Evolutionary conservation across 1,284 basidiomycete genomes (phyloP).

Genomic region (Bondarzewia mesenterica): DNA sequence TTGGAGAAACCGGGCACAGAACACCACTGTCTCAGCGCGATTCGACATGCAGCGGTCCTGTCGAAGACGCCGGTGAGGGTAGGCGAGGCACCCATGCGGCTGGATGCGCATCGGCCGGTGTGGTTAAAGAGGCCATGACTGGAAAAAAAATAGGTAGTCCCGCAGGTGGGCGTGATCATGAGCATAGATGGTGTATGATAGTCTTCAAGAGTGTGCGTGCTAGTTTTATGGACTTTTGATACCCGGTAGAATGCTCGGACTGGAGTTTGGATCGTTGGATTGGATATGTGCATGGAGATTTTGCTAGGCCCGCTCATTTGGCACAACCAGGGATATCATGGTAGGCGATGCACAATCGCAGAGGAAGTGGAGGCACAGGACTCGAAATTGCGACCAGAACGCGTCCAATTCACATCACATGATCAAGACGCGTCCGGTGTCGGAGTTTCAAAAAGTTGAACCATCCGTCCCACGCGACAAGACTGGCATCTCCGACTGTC

Average conservation of each 20-base stretch:
- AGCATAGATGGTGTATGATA: no score
- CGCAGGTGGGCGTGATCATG: no score
- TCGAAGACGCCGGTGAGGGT: conserved; percentile 36
- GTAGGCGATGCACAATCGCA: neutral
- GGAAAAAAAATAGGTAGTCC: no score
- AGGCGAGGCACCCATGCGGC: conserved; percentile 26
- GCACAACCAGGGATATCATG: neutral
- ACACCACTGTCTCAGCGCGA: conserved; percentile 28
- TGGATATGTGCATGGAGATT: neutral
- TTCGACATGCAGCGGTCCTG: conserved; percentile 41
- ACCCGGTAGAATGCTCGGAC: neutral
- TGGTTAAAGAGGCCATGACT: conserved; percentile 21
- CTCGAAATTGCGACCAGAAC: neutral
- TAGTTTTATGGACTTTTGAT: neutral
- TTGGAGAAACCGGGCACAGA: conserved; percentile 9
- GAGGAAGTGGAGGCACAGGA: neutral
- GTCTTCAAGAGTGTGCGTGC: no score
- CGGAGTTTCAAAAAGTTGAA: conserved; percentile 4
- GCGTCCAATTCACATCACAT: neutral
- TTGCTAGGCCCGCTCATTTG: neutral
- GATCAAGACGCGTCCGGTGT: neutral
- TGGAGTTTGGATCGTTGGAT: neutral
- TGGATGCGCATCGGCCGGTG: conserved; percentile 23
- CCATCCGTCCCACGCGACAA: conserved; percentile 1
- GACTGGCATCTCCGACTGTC: neutral